phyloP scores from a whole-genome alignment of 768 basidiomycete genomes.

The Galerina marginata region DNA sequence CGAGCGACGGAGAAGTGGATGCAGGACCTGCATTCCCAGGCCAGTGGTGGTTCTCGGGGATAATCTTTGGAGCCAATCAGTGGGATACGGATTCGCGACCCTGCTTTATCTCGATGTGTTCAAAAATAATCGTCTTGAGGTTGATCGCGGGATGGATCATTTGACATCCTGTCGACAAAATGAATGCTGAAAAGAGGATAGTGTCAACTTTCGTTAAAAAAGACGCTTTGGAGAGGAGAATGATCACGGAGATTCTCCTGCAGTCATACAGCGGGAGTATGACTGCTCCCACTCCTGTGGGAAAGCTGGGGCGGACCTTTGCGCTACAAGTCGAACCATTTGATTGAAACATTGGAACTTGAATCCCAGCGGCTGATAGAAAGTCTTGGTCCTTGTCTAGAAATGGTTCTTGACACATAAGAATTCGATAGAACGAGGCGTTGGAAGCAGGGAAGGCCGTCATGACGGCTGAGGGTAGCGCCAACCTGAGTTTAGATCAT shows the following conservation, averaged over 20 bases:
- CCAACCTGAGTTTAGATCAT: constrained; percentile 1
- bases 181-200: constrained; percentile 10
- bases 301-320: constrained; percentile 6
- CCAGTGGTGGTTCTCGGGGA: constrained; percentile 12
- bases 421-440: constrained; percentile 1
- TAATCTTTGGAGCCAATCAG: constrained; percentile 24
- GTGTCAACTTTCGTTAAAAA: constrained; percentile 1
- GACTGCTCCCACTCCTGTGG: constrained; percentile 7
- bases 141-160: constrained; percentile 18
- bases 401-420: constrained; percentile 10
- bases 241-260: constrained; percentile 7
- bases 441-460: constrained; percentile 6
- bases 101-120: constrained; percentile 14
- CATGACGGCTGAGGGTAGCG: not conserved
- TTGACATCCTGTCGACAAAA: constrained; percentile 11
- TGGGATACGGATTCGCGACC: constrained; percentile 13
- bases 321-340: constrained; percentile 7
- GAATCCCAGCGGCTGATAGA: constrained; percentile 6
- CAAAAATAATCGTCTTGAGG: constrained; percentile 15
- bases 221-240: not conserved
- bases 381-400: not conserved
- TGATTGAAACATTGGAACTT: not conserved
- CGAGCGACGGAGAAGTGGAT: constrained; percentile 13
- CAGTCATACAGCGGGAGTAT: constrained; percentile 2
- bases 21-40: constrained; percentile 7